phyloP scores from a whole-genome alignment of 164 flowering plant species.

The Tetracentron sinense region DNA sequence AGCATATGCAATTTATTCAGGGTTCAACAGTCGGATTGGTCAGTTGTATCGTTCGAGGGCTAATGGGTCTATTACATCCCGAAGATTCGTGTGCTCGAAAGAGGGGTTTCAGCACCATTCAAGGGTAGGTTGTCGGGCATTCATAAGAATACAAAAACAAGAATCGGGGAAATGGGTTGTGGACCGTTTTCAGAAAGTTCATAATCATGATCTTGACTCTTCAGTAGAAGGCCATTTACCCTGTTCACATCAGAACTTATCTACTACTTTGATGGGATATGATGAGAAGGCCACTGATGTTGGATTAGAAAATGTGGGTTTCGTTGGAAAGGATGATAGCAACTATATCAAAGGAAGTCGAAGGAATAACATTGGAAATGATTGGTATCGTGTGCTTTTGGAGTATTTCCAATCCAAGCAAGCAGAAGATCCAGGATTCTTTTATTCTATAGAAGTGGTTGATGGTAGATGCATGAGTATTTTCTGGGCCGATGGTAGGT shows the following conservation, averaged over 20 bases:
- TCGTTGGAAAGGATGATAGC: conserved; percentile 21
- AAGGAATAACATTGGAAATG: conserved; percentile 38
- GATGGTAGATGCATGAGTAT: conserved; percentile 42
- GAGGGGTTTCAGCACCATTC: conserved; percentile 64
- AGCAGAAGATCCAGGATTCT: conserved; percentile 57
- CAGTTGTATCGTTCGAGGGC: conserved; percentile 55
- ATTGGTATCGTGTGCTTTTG: conserved; percentile 45
- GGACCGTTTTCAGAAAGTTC: conserved; percentile 49
- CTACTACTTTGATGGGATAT: conserved; percentile 20
- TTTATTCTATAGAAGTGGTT: conserved; percentile 45
- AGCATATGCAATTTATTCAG: conserved; percentile 36
- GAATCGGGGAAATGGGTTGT: conserved; percentile 52
- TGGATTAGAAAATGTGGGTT: conserved; percentile 31
- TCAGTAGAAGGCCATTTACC: conserved; percentile 11
- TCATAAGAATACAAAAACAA: conserved; percentile 49
- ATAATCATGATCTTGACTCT: conserved; percentile 21
- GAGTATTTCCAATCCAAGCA: conserved; percentile 56
- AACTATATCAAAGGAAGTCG: conserved; percentile 18
- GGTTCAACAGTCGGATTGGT: conserved; percentile 54
- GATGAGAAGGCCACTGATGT: conserved; percentile 25
- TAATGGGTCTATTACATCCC: conserved; percentile 51
- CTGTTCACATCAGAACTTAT: not conserved
- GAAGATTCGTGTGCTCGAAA: conserved; percentile 61
- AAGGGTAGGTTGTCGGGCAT: conserved; percentile 60
- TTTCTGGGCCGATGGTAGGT: conserved; percentile 62